Evolutionary conservation across 768 basidiomycete genomes (phyloP), one percentile per base, ranked within the genome.

Genomic region (Punctularia strigosozonata): DNA sequence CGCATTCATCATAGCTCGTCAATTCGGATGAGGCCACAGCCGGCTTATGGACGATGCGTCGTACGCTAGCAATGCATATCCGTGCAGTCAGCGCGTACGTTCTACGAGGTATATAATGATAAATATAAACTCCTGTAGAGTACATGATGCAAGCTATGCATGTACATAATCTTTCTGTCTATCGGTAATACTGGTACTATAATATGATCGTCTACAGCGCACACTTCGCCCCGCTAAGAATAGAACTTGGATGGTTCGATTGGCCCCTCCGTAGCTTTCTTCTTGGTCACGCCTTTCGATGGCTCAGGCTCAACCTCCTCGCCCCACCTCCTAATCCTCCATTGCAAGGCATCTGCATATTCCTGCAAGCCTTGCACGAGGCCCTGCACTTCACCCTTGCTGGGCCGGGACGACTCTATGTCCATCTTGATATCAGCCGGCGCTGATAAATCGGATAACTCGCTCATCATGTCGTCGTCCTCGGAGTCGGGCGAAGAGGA

Each of bases 341-440:
- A 80, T 43, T 69, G 65, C 37, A 86, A 60, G 34, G 79, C 54
- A 20, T 62, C 59, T 10, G 77, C 77, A 50, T 79, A 84, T 21
- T 76, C 73, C 35, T 63, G 63, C 44, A 87, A 51, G 18, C 62
- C 64, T 37, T 64, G 65, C 20, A 77, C 71, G 36, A 86, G 59
- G 8, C 49, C 53, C 47, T 51, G 60, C 24, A 73, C 44, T 34
- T 72, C 62, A 39, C 41, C 49, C 42, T 45, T 49, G 25, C 54
- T 52, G 1, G 63, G 52, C 22, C 49, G 42, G 8, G 46, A 44
- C 25, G 43, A 22, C 35, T 42, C 32, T 13, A 41, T 43, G 20
- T 18, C 34, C 4, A 42, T 43, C 22, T 48, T 48, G 15, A 39
- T 22, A 7, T 43, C 34, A n/a, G n/a, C n/a, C n/a, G n/a, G n/a